Evolutionary conservation across 495 filamentous ascomycete species (phyloP), one percentile per base, ranked within the genome.

Genomic region (Penicillium angulare): DNA sequence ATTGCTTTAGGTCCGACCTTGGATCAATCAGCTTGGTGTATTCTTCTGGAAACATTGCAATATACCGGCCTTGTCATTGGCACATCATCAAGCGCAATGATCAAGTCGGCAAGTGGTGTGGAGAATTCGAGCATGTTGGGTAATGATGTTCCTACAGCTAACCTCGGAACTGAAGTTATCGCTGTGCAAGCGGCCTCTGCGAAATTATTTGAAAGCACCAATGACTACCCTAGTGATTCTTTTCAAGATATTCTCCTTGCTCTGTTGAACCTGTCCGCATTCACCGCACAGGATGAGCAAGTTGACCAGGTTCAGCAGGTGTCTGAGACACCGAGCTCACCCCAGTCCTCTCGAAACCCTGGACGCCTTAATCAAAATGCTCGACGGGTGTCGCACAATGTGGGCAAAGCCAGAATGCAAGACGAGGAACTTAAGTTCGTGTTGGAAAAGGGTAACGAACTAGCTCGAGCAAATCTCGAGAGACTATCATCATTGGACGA

Each of bases 1-100:
- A 98, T 97, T 62, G 95, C 93, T 32, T 72, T 98, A 6, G 93
- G 93, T 0, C 90, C 93, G 5, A 92, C 89, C 3, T 73, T 98
- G 15, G 86, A 86, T 24, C 66, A 73, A 55, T 76, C 77, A 15
- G 88, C 92, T 20, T 97, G 92, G 90, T 83, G 83, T 1, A 97
- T 98, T 47, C 72, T 97, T 16, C 74, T 97, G 2, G 92, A 96
- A 54, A 95, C 90, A 0, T 74, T 97, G 5, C 88, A 95, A 57
- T 87, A 96, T 64, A 92, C 91, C 6, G 92, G 96, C 60, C 80
- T 92, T 40, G 81, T 97, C 12, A 77, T 96, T 43, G 88, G 87
- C 42, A 75, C 79, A 13, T 74, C 78, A 1, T 70, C 69, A 0
- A 60, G 64, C 17, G 51, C 61, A 18, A 64, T 70, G 65, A 40